Evolutionary conservation across 805 yeast genomes (phyloP), one percentile per base, ranked within the genome.

Genomic region (Ogataea paraovalis): DNA sequence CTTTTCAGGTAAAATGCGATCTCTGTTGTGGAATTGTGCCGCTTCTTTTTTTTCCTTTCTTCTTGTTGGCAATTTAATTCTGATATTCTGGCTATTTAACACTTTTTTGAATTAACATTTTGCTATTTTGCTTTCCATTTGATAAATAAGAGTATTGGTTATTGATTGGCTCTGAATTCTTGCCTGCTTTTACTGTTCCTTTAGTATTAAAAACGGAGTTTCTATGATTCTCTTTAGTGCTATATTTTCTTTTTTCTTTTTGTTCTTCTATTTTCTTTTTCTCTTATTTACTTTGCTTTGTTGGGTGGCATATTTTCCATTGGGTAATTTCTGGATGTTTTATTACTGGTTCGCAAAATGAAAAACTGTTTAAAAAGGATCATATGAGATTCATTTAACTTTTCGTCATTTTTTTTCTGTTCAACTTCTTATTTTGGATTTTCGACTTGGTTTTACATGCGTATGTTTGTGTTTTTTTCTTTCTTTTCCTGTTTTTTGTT

Each of bases 1-100:
- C 46, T 60, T n/a, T 58, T 60, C 49, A 58, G 48, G 27, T 48
- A 38, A 20, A 6, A 21, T 30, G 25, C 19, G n/a, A n/a, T n/a
- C n/a, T n/a, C n/a, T n/a, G n/a, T n/a, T n/a, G n/a, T n/a, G n/a
- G n/a, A n/a, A n/a, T n/a, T n/a, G n/a, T n/a, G n/a, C n/a, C n/a
- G n/a, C 27, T 34, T 16, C 38, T 16, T 27, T 22, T 21, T 40
- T 36, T 33, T 6, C 20, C 25, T 19, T 36, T 44, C 39, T 36
- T 41, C 34, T 33, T 12, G 16, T 38, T 39, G 19, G 34, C 12
- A 7, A 7, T 25, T 25, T 7, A 25, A 25, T 10, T 25, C 10
- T 10, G 28, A 25, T 25, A 7, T 25, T 25, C 10, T 25, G n/a
- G n/a, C n/a, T n/a, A n/a, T n/a, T n/a, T n/a, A n/a, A n/a, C n/a